Base-by-base conservation (phyloP, 108 stramenopile species). In the Cafeteria roenbergensis region DNA sequence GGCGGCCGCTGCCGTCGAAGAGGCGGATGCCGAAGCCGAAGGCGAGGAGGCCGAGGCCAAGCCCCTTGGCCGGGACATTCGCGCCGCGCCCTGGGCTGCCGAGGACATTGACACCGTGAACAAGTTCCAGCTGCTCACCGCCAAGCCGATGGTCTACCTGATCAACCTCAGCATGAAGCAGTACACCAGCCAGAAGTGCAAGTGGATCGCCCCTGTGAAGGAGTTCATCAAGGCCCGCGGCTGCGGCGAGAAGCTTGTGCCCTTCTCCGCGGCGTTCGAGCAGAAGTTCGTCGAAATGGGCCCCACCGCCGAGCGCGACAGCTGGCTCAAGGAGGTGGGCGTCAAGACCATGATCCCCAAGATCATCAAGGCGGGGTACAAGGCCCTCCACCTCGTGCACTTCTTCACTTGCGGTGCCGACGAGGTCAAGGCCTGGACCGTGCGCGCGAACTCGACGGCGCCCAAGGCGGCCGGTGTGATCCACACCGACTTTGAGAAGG, bases 361-460 rank as follows among this genome's bases (percentile, higher is more conserved):
- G 36, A 86, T 99, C 65, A 93, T 99, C 62, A 90, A 95, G 55
- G 75, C 87, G 25, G 95, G 98, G 36, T 89, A 94, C 73, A 75
- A 87, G 62, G 86, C 89, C 30, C 86, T 99, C 38, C 90, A 93
- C 64, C 79, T 99, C 59, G 91, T 94, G 65, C 88, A 90, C 55
- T 97, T 86, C 81, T 95, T 95, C 81, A 99, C 98, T n/a, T 90
- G 90, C 17, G 98, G 98, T 53, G 88, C 88, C 50, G 92, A 94
- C 66, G 98, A 99, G 82, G 95, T 99, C 6, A 76, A 92, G 28
- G 92, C 93, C 24, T 99, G 98, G 98, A 96, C 94, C 24, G 90
- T 99, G 63, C 89, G 90, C 83, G 81, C 85, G 73, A 90, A 90
- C 29, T 82, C 88, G 38, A 61, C 82, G 22, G 90, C 92, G 51